phyloP scores from a whole-genome alignment of 305 asterid species.

The Andrographis paniculata region DNA sequence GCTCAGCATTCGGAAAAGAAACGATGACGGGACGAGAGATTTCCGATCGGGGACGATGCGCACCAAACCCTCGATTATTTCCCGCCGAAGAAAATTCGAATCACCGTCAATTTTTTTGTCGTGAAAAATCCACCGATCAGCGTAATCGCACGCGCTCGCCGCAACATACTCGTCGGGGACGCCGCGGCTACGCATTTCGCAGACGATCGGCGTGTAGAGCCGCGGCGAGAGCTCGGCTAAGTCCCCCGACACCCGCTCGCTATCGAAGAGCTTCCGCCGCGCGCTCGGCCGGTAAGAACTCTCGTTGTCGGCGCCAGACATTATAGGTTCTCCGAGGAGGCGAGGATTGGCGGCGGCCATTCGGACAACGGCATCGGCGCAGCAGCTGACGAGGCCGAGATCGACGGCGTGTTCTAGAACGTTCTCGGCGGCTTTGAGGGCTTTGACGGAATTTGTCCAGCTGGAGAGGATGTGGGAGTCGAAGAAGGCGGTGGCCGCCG shows the following conservation, averaged over 20 bases:
- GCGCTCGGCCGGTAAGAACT: conserved; percentile 29
- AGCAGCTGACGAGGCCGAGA: conserved; percentile 42
- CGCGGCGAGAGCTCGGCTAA: conserved; percentile 31
- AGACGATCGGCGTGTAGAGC: conserved; percentile 43
- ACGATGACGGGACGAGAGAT: conserved; percentile 32
- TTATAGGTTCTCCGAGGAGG: conserved; percentile 57
- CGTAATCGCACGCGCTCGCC: conserved; percentile 41
- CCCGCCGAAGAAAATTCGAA: conserved; percentile 35
- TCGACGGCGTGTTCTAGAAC: conserved; percentile 39
- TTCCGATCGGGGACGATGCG: conserved; percentile 32
- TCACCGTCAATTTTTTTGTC: conserved; percentile 11
- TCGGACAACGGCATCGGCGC: conserved; percentile 40
- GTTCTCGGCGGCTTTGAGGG: conserved; percentile 43
- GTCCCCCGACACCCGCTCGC: conserved; percentile 47
- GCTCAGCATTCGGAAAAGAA: conserved; percentile 47
- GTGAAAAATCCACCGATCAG: conserved; percentile 35
- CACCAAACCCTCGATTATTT: conserved; percentile 48
- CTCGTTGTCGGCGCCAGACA: conserved; percentile 27
- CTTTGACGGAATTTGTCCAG: conserved; percentile 60
- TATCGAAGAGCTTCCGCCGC: conserved; percentile 55
- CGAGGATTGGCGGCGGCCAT: conserved; percentile 44
- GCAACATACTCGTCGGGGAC: conserved; percentile 41
- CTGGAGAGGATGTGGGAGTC: conserved; percentile 35
- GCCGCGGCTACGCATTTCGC: conserved; percentile 27
- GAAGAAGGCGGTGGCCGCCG: conserved; percentile 32